A percentile compares a stretch with the other conserved stretches of the same genome.
Evolutionary conservation across 1,284 basidiomycete species (phyloP).

Genomic region (Moesziomyces globuligerus): DNA sequence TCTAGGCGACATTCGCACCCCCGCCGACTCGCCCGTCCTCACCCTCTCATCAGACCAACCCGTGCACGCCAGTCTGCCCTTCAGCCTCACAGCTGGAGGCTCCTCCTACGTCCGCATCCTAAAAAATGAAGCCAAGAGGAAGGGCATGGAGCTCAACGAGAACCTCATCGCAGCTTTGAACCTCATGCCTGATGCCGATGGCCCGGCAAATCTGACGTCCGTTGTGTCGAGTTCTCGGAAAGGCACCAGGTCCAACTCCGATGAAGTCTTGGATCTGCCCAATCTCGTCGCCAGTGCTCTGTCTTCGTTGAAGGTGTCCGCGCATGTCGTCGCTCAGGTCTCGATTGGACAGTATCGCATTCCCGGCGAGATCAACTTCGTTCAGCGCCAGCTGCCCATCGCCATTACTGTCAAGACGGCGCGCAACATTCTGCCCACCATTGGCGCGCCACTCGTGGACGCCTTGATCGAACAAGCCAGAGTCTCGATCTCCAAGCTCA

Average conservation of each 20-base stretch:
- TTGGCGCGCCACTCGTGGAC: constrained; percentile 52
- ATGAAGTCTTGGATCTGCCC: constrained; percentile 33
- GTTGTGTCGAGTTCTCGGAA: constrained; percentile 1
- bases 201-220: background rate
- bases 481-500: constrained; percentile 41
- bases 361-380: constrained; percentile 48
- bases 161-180: constrained; percentile 44
- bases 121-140: constrained; percentile 31
- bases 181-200: constrained; percentile 26
- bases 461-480: constrained; percentile 50
- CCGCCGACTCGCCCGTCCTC: constrained; percentile 41
- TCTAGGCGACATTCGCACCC: constrained; percentile 46
- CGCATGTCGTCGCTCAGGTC: constrained; percentile 39
- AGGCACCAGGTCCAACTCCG: background rate
- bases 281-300: constrained; percentile 42
- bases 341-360: constrained; percentile 50
- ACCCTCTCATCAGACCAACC: constrained; percentile 30
- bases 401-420: constrained; percentile 54
- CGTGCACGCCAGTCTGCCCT: constrained; percentile 46
- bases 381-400: constrained; percentile 54
- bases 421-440: constrained; percentile 41
- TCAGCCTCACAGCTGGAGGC: constrained; percentile 50
- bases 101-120: constrained; percentile 51
- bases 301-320: constrained; percentile 49
- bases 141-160: constrained; percentile 50